These are phyloP conservation scores for Anastatica hierochuntica DNA, from an alignment of 345 rosid species.

Conservation along the genomic window DNA sequence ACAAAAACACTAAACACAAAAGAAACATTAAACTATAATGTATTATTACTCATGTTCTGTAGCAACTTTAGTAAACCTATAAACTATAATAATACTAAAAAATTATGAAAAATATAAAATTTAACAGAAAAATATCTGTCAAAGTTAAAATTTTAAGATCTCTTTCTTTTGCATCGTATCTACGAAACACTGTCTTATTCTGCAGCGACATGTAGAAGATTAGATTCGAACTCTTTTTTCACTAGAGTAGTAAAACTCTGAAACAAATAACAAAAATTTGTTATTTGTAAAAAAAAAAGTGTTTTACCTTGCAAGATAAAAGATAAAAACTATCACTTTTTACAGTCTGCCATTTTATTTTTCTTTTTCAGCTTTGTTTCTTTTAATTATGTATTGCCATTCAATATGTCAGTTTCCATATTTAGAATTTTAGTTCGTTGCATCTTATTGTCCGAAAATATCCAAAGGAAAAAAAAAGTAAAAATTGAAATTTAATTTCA, in stretches of 20 bases:
- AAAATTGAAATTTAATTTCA: not conserved
- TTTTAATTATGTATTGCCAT: conserved; percentile 25
- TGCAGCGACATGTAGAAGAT: conserved; percentile 26
- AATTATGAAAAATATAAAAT: too few species aligned
- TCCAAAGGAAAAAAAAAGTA: not conserved
- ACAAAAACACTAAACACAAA: conserved; percentile 15
- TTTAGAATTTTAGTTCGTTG: conserved; percentile 25
- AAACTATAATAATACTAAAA: not conserved
- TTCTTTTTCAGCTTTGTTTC: conserved; percentile 24
- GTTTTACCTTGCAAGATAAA: conserved; percentile 6
- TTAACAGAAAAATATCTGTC: too few species aligned
- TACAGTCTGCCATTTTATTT: conserved; percentile 17
- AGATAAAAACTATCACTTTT: conserved; percentile 12
- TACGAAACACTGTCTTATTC: conserved; percentile 20
- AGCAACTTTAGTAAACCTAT: conserved; percentile 19
- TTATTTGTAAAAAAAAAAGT: conserved; percentile 15
- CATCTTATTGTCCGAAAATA: conserved; percentile 14
- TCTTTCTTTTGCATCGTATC: conserved; percentile 22
- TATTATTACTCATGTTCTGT: conserved; percentile 21
- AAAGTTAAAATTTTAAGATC: too few species aligned
- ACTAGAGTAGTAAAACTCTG: conserved; percentile 21
- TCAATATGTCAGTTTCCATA: conserved; percentile 29
- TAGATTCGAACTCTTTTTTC: conserved; percentile 28
- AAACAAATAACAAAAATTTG: not conserved
- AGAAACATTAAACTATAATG: conserved; percentile 9